Base-by-base conservation (phyloP, 2,329 filamentous ascomycete species). In the Penicillium griseofulvum region DNA sequence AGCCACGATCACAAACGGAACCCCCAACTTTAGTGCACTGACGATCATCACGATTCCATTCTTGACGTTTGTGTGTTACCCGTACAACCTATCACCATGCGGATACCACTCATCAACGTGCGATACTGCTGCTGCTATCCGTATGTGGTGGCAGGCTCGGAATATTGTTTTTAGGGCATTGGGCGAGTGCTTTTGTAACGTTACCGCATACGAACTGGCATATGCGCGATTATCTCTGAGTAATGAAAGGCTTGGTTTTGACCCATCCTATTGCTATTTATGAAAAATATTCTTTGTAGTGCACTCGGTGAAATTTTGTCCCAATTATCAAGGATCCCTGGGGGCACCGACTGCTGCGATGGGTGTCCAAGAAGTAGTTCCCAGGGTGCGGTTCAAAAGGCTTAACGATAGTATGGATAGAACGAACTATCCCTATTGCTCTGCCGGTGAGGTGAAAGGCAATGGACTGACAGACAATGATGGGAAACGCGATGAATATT, bases 11-110 rank as follows among this genome's bases (percentile, higher is more conserved):
- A 81, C 79, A 11, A 74, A 80, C 51, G 79, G 79, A 26, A 77
- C 77, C 0, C 79, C 80, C 41, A 82, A 81, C 68, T 80, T 81
- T 67, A 81, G 81, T 67, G 71, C 78, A 1, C 65, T 81, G 10
- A 78, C 74, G 45, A 80, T 81, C 62, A 80, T 82, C 48, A 60
- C 74, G 22, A 71, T 78, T 0, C 80, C 80, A 0, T 57, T 82
- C 17, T 68, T 81, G 26, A 80, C 75, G 58, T 77, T 78, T 49
- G 68, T 76, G 19, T 52, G 82, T 10, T 82, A 82, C 59, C 80
- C 80, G 1, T 82, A 82, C 69, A 61, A 75, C 49, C 70, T 70
- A 1, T 74, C 71, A 5, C 77, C 78, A 0, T 80, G 78, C 60
- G 76, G 76, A 12, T 68, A n/a, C n/a, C n/a, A n/a, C n/a, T n/a